Conservation (phyloP, 805 yeast species). For the Teunomyces gatunensis region DNA sequence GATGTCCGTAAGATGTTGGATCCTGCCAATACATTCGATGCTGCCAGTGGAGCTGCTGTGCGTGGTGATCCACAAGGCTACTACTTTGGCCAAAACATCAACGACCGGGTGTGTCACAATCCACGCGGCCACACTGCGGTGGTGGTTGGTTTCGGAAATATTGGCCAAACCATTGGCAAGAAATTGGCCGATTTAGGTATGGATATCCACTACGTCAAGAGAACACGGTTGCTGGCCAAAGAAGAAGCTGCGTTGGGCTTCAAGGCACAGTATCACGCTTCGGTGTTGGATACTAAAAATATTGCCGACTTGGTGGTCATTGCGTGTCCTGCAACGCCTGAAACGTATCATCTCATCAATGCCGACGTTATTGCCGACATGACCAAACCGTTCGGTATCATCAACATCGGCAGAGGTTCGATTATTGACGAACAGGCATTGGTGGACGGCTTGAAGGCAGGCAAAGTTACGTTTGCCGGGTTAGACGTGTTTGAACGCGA, state of each 20-base stretch:
- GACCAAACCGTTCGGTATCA: conserved; percentile 55
- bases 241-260: conserved; percentile 42
- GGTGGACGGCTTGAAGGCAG: conserved; percentile 55
- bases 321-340: conserved; percentile 63
- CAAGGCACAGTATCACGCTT: conserved; percentile 39
- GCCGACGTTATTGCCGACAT: conserved; percentile 44
- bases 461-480: conserved; percentile 64
- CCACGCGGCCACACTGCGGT: conserved; percentile 60
- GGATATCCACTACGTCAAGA: conserved; percentile 60
- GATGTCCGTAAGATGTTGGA: conserved; percentile 39
- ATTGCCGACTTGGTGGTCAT: conserved; percentile 60
- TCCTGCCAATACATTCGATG: conserved; percentile 33
- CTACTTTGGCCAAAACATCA: conserved; percentile 45
- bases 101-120: conserved; percentile 42
- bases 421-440: conserved; percentile 68
- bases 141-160: conserved; percentile 73
- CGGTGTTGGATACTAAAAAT: conserved; percentile 30
- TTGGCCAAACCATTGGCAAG: conserved; percentile 63
- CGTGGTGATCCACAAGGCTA: conserved; percentile 19
- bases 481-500: conserved; percentile 71
- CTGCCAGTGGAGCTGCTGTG: conserved; percentile 22
- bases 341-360: conserved; percentile 57
- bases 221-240: conserved; percentile 38
- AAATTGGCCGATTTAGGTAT: conserved; percentile 60
- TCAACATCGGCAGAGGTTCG: conserved; percentile 75